Conservation (phyloP, 192 early-diverging fungal species). For the Mycoemilia scoparia region DNA sequence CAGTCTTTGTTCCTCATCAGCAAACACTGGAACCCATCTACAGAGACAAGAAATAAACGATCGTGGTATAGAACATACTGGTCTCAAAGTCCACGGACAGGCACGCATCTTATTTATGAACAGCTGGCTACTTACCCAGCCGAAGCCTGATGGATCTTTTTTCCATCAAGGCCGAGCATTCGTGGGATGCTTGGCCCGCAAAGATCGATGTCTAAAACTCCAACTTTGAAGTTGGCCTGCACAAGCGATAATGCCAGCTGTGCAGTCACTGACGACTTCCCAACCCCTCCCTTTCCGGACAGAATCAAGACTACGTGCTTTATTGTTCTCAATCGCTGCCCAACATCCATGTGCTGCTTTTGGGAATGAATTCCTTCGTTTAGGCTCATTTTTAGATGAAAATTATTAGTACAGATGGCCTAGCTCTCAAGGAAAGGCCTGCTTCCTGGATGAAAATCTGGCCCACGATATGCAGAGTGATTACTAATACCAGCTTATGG, state of each 20-base stretch:
- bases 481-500: too few relatives aligned
- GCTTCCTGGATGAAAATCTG: too few relatives aligned
- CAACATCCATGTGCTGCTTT: conserved; percentile 15
- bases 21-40: conserved; percentile 66
- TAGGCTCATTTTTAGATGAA: too few relatives aligned
- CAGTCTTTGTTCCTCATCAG: conserved; percentile 44
- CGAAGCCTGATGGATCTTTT: conserved; percentile 75
- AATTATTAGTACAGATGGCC: too few relatives aligned
- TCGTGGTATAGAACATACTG: conserved; percentile 1
- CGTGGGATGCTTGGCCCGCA: conserved; percentile 90
- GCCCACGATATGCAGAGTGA: too few relatives aligned
- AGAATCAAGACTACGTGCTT: conserved; percentile 89
- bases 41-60: conserved; percentile 5
- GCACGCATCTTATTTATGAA: too few relatives aligned
- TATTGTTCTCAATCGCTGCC: conserved; percentile 26
- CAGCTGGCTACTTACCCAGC: too few relatives aligned
- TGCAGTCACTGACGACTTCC: conserved; percentile 83
- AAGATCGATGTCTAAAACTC: conserved; percentile 92
- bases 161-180: conserved; percentile 82
- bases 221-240: conserved; percentile 50
- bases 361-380: too few relatives aligned
- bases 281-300: conserved; percentile 96
- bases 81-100: conserved; percentile 24
- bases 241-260: conserved; percentile 60
- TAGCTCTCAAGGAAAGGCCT: too few relatives aligned